Evolutionary conservation across 345 rosid genomes (phyloP), one percentile per base, ranked within the genome.

Genomic region (Balakata baccata): DNA sequence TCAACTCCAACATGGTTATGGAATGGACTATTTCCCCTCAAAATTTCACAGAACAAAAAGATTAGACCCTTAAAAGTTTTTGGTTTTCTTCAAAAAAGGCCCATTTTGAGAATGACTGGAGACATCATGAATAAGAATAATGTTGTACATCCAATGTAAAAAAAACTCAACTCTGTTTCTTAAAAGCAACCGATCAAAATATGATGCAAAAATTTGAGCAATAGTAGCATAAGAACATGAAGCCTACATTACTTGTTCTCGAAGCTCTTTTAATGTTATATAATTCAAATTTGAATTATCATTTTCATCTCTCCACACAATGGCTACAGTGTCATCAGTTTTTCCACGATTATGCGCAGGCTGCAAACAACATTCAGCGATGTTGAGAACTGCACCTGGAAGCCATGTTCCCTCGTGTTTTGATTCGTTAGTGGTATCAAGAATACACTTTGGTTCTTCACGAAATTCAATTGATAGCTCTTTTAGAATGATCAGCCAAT

Each of bases 261-360:
- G 90, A 50, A 94, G 84, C 71, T 90, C 83, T 74, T 83, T 86
- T 10, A 90, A 65, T 58, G 95, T 90, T 91, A 90, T 70, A 47
- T 11, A 64, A 45, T 80, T 87, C 68, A 89, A 73, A 38, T 70
- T 75, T 58, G 87, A 78, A 74, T 85, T 85, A 80, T 87, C 91
- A 74, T 46, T 80, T 86, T 94, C 97, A 50, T 92, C 87, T 69
- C 92, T 83, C 97, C 98, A 94, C 61, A 87, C 84, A 72, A 92
- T 39, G 25, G 98, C 98, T 72, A 84, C 57, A 73, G 84, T 75
- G 58, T 84, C 75, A 71, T 92, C 92, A 16, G 80, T 82, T 78
- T 87, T 92, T 70, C 83, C 79, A 3, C 84, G 90, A 80, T 85
- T 84, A 69, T 13, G 79, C 6, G 81, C 66, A 45, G 98, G 89